Evolutionary conservation across 768 basidiomycete genomes (phyloP).

Genomic region (Roridomyces roridus): DNA sequence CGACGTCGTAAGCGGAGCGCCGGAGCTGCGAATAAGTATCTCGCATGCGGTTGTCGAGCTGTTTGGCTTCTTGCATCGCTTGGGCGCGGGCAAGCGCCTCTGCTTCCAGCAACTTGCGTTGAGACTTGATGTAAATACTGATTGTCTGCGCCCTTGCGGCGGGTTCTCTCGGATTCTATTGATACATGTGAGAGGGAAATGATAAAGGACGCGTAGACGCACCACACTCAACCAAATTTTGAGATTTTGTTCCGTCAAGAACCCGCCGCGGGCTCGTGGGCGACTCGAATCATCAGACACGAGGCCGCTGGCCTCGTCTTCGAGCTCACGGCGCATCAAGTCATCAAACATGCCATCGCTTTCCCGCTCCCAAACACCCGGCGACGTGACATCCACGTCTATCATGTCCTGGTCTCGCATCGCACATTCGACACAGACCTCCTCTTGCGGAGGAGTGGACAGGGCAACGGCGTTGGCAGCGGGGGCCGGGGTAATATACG

Average conservation of each 20-base stretch:
- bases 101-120: conserved; percentile 80
- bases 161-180: conserved; percentile 90
- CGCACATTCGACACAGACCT: conserved; percentile 95
- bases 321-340: conserved; percentile 70
- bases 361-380: conserved; percentile 90
- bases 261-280: conserved; percentile 69
- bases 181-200: conserved; percentile 16
- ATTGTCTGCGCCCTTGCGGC: conserved; percentile 84
- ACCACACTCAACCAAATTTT: conserved; percentile 83
- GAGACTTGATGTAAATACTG: conserved; percentile 80
- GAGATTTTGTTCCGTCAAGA: conserved; percentile 78
- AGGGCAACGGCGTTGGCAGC: conserved; percentile 51
- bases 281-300: conserved; percentile 60
- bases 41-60: conserved; percentile 77
- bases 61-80: conserved; percentile 78
- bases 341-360: conserved; percentile 87
- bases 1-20: conserved; percentile 77
- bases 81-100: conserved; percentile 81
- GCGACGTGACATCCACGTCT: conserved; percentile 87
- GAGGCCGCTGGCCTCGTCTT: conserved; percentile 64
- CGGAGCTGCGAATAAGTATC: conserved; percentile 83
- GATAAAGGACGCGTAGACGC: conserved; percentile 35
- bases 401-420: conserved; percentile 99
- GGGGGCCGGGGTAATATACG: conserved; percentile 42
- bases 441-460: conserved; percentile 66